These are phyloP conservation scores for Nannizziopsis arthrosporioides DNA, from an alignment of 2,329 filamentous ascomycete genomes.

Conservation along the genomic window DNA sequence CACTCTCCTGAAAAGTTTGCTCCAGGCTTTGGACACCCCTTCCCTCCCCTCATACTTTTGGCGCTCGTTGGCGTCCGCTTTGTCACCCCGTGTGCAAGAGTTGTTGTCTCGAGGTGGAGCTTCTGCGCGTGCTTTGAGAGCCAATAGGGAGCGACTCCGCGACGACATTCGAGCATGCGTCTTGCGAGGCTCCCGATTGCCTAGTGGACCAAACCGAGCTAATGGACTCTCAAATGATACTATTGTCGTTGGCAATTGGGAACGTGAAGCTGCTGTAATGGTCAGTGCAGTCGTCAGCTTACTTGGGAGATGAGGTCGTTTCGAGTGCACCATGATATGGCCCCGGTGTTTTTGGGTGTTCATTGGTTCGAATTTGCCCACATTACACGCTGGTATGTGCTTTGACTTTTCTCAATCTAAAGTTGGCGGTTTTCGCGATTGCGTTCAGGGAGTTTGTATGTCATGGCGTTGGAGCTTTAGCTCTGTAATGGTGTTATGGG, in stretches of 20 bases:
- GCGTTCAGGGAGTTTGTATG: too few species aligned
- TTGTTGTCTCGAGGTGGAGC: slow-evolving; percentile 73
- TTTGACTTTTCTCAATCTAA: too few species aligned
- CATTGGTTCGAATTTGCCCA: too few species aligned
- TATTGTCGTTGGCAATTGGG: slow-evolving; percentile 51
- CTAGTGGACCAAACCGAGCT: slow-evolving; percentile 33
- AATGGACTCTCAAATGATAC: slow-evolving; percentile 28
- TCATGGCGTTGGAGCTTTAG: too few species aligned
- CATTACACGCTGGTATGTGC: too few species aligned
- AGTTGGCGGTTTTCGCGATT: too few species aligned
- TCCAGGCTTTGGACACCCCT: slow-evolving; percentile 71
- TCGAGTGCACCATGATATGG: too few species aligned
- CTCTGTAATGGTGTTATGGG: too few species aligned
- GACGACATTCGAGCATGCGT: slow-evolving; percentile 77
- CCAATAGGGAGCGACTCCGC: slow-evolving; percentile 61
- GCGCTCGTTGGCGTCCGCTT: slow-evolving; percentile 68
- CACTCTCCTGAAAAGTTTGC: slow-evolving; percentile 56
- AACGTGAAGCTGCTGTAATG: slow-evolving; percentile 91
- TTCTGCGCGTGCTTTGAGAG: slow-evolving; percentile 65
- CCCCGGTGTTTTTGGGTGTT: too few species aligned
- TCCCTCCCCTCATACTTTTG: slow-evolving; percentile 88
- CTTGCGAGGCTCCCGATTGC: slow-evolving; percentile 59
- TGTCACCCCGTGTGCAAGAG: slow-evolving; percentile 69
- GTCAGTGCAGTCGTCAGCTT: slow-evolving; percentile 65
- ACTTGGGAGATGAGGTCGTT: slow-evolving; percentile 26